Conservation (phyloP, 75 land plant species). For the Picea sitchensis region DNA sequence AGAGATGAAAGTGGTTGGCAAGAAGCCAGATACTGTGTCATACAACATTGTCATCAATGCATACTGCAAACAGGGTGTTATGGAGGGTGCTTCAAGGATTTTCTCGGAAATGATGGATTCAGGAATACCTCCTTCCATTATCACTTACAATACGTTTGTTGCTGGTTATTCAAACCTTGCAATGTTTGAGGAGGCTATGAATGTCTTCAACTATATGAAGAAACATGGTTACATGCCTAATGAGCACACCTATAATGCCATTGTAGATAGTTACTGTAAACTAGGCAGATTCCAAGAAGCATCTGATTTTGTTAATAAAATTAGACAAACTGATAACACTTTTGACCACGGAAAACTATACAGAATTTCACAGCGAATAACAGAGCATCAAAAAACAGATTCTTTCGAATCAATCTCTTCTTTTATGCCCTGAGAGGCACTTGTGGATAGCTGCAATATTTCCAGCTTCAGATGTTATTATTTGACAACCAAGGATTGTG, state of each 20-base stretch:
- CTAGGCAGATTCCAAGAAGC: slow-evolving; percentile 52
- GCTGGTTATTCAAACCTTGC: slow-evolving; percentile 56
- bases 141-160: slow-evolving; percentile 82
- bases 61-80: slow-evolving; percentile 78
- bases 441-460: no score
- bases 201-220: slow-evolving; percentile 70
- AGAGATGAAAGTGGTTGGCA: slow-evolving; percentile 41
- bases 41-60: slow-evolving; percentile 83
- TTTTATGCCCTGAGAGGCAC: no score
- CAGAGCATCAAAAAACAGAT: neutral
- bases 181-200: slow-evolving; percentile 66
- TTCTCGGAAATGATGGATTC: slow-evolving; percentile 62
- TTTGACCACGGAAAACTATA: slow-evolving; percentile 23
- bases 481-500: neutral
- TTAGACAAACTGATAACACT: slow-evolving; percentile 35
- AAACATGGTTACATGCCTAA: slow-evolving; percentile 68
- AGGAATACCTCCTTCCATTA: slow-evolving; percentile 74
- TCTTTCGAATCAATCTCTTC: no score
- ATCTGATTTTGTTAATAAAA: slow-evolving; percentile 33
- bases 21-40: slow-evolving; percentile 73
- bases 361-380: slow-evolving; percentile 22
- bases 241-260: slow-evolving; percentile 69
- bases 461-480: no score
- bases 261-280: slow-evolving; percentile 75
- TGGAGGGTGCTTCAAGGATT: slow-evolving; percentile 77